Base-by-base conservation (phyloP, 1,139 yeast species). In the Suhomyces ambrosiae region DNA sequence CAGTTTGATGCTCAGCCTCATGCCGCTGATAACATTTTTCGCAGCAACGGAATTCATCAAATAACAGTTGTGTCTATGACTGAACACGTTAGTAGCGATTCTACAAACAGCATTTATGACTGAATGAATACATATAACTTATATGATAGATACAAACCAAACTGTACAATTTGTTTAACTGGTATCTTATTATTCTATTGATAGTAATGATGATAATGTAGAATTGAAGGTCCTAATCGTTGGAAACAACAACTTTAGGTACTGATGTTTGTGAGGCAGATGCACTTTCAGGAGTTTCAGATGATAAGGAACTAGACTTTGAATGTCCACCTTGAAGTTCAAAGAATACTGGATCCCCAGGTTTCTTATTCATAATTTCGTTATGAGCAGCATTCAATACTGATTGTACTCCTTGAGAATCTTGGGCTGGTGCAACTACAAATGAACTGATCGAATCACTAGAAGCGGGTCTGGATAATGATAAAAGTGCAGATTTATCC, bases 371-470 rank as follows among this genome's bases (percentile, higher is more conserved):
- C 33, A 42, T 33, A 11, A 40, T 23, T 8, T 35, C 42, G 16
- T 35, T 32, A 10, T 41, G 36, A 3, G 47, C 47, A 3, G 47
- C 47, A 18, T 44, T 30, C 19, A 47, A 41, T 4, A 44, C 24
- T 6, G 41, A 36, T 23, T 44, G 46, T 3, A 46, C 41, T 4
- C 45, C 44, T 7, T 30, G 37, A 9, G 31, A 22, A 7, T 31
- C 33, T 8, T 25, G 27, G 6, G 34, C 33, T 14, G 42, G 38
- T 9, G 43, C 34, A 10, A 38, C 36, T 12, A 37, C 32, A 21
- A 45, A 48, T 14, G 53, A 49, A 9, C 38, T 35, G n/a, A 49
- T 35, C 2, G 53, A 49, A 16, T 49, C 53, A 22, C 26, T 37
- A 7, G 52, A 48, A 1, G 41, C 46, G 2, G 44, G 46, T 10